phyloP scores from a whole-genome alignment of 257 asterid species.

The Primulina eburnea region DNA sequence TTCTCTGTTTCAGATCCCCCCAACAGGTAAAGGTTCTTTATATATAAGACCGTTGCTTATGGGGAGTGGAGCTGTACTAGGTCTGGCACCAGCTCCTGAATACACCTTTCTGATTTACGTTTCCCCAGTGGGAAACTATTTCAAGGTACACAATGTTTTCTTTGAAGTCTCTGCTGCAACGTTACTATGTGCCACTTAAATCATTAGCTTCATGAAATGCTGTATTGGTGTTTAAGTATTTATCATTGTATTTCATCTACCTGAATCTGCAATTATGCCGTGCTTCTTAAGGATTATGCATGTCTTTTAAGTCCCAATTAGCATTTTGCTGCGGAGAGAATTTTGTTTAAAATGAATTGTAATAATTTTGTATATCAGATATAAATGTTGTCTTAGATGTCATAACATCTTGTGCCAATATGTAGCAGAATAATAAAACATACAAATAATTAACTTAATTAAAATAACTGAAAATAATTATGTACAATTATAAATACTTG shows the following conservation, averaged over 20 bases:
- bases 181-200: conserved; percentile 7
- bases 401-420: no score
- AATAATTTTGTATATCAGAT: no score
- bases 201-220: conserved; percentile 1
- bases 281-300: neutral
- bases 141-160: conserved; percentile 56
- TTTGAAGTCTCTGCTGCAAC: conserved; percentile 2
- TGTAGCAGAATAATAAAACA: no score
- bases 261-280: conserved; percentile 1
- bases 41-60: conserved; percentile 91
- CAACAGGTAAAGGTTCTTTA: conserved; percentile 91
- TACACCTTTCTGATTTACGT: conserved; percentile 88
- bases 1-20: conserved; percentile 70
- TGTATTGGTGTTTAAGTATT: neutral
- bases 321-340: neutral
- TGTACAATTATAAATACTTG: no score
- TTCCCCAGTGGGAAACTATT: conserved; percentile 92
- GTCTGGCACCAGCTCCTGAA: conserved; percentile 98
- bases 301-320: neutral
- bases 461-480: no score
- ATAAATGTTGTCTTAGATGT: no score
- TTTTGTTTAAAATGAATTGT: no score
- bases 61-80: conserved; percentile 98
- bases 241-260: conserved; percentile 1
- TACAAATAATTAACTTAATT: no score